phyloP scores from a whole-genome alignment of 345 rosid species.

The Citrus medica region DNA sequence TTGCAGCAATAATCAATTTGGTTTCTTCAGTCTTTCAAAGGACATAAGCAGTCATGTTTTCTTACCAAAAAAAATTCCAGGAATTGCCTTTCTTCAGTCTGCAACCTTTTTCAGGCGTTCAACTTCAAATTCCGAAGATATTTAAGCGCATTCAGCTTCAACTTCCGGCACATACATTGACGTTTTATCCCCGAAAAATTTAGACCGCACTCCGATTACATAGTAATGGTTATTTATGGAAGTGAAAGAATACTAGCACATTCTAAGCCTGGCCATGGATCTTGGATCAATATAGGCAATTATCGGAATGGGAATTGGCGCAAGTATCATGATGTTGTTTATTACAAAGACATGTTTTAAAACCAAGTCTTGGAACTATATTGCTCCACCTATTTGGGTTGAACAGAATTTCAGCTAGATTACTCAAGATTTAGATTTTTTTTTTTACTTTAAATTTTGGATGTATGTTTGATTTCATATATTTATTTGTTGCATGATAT shows the following conservation, averaged over 20 bases:
- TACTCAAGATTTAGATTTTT: background rate
- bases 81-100: background rate
- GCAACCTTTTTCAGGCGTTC: background rate
- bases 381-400: too few species aligned
- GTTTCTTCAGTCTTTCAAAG: background rate
- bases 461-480: too few species aligned
- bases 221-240: background rate
- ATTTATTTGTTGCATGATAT: too few species aligned
- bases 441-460: too few species aligned
- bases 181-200: background rate
- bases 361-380: too few species aligned
- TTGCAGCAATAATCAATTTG: background rate
- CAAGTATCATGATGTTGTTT: too few species aligned
- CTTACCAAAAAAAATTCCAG: background rate
- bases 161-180: too few species aligned
- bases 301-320: too few species aligned
- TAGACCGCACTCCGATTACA: background rate
- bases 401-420: background rate
- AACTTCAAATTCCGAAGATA: too few species aligned
- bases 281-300: too few species aligned
- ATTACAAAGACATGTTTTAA: too few species aligned
- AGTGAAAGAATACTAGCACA: background rate
- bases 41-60: background rate
- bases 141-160: background rate
- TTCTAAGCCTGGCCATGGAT: too few species aligned